These are phyloP conservation scores for Fragaria iinumae DNA, from an alignment of 306 rosid species.

Conservation along the genomic window DNA sequence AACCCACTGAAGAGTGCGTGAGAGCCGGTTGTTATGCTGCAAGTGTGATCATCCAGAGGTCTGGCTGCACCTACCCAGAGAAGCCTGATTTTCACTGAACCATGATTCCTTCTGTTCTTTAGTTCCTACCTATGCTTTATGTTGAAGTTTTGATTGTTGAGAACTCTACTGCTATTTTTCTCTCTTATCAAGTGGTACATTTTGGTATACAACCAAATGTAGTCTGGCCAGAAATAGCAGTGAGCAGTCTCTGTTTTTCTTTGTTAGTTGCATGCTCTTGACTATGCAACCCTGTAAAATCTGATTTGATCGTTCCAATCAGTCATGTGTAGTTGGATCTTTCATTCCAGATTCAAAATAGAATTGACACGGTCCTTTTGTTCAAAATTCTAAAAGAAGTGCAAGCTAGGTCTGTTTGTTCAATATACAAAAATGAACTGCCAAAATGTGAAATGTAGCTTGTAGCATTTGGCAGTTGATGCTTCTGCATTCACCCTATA, in stretches of 20 bases:
- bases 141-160: neutral
- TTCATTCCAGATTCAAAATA: neutral
- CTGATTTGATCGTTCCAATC: neutral
- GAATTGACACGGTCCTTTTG: no score
- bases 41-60: conserved; percentile 86
- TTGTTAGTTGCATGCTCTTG: neutral
- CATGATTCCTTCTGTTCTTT: neutral
- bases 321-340: neutral
- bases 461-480: no score
- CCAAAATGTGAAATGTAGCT: no score
- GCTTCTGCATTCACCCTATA: no score
- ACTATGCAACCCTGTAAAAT: neutral
- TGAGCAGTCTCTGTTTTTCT: neutral
- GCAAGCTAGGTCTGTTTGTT: no score
- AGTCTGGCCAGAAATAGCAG: neutral
- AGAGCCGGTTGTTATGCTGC: conserved; percentile 84
- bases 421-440: no score
- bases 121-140: neutral
- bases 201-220: neutral
- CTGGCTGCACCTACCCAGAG: conserved; percentile 92
- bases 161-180: neutral
- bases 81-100: conserved; percentile 67
- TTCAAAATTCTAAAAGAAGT: no score
- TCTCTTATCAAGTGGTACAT: neutral
- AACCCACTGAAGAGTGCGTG: conserved; percentile 74